These are phyloP conservation scores for Diplocarpon rosae DNA, from an alignment of 2,329 filamentous ascomycete species.

Conservation along the genomic window DNA sequence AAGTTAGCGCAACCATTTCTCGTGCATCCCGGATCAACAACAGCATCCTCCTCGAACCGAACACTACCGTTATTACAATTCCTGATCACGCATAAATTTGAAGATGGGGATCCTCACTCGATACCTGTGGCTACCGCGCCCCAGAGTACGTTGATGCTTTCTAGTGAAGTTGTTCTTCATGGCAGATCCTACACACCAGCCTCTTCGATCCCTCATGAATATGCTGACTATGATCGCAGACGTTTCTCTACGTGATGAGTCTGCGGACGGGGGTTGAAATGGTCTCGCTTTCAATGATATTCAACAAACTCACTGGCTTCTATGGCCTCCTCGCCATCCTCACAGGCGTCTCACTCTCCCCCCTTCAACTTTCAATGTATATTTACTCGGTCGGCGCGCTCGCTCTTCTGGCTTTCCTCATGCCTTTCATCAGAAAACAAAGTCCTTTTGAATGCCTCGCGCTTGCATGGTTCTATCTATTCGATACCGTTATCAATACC, in stretches of 20 bases:
- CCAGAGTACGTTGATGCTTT: constrained; percentile 19
- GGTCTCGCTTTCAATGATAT: constrained; percentile 68
- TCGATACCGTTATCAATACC: constrained; percentile 74
- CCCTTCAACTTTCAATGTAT: constrained; percentile 82
- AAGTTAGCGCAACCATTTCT: no score
- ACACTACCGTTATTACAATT: background rate
- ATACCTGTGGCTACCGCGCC: constrained; percentile 25
- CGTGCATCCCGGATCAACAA: no score
- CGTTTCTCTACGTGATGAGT: constrained; percentile 75
- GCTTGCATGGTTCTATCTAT: constrained; percentile 73
- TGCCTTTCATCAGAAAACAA: constrained; percentile 70
- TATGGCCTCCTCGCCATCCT: constrained; percentile 84
- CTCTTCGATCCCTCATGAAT: background rate
- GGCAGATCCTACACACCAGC: no score
- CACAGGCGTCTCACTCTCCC: constrained; percentile 74
- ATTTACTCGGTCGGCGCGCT: constrained; percentile 72
- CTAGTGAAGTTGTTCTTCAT: background rate
- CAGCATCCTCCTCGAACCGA: background rate
- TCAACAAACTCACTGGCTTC: constrained; percentile 87
- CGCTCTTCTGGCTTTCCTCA: constrained; percentile 54
- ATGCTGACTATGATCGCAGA: constrained; percentile 38
- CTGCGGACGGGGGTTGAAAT: constrained; percentile 79
- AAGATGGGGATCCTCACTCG: constrained; percentile 22
- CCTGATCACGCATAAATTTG: background rate
- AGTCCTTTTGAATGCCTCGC: constrained; percentile 69